These are phyloP conservation scores for Kuraishia hungarica DNA, from an alignment of 805 yeast species.

Conservation along the genomic window DNA sequence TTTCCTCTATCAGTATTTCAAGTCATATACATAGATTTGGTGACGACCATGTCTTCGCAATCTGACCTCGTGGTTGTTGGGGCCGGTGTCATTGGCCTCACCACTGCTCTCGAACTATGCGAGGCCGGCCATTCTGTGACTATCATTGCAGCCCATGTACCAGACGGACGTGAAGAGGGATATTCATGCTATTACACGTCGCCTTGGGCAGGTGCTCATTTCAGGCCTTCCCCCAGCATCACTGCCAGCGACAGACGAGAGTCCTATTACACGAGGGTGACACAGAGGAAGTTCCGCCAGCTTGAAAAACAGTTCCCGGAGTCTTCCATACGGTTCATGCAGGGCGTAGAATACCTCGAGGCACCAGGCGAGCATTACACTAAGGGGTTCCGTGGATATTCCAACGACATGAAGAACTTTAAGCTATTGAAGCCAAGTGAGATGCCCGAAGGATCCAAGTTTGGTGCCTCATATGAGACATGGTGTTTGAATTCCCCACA, in stretches of 20 bases:
- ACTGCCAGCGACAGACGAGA: slow-evolving; percentile 22
- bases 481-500: slow-evolving; percentile 16
- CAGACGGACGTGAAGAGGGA: slow-evolving; percentile 10
- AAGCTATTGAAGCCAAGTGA: slow-evolving; percentile 24
- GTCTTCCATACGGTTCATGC: slow-evolving; percentile 33
- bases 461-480: slow-evolving; percentile 25
- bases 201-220: slow-evolving; percentile 78
- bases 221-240: slow-evolving; percentile 49
- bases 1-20: too few relatives aligned
- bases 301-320: slow-evolving; percentile 37
- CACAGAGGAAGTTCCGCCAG: slow-evolving; percentile 34
- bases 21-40: neutral
- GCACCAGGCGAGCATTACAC: slow-evolving; percentile 11
- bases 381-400: slow-evolving; percentile 39
- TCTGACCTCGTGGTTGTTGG: slow-evolving; percentile 37
- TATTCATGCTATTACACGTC: slow-evolving; percentile 33
- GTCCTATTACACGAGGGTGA: slow-evolving; percentile 32
- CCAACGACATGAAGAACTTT: slow-evolving; percentile 31
- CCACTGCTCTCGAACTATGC: slow-evolving; percentile 36
- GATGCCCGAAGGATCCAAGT: slow-evolving; percentile 23
- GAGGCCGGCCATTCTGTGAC: slow-evolving; percentile 29
- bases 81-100: slow-evolving; percentile 53
- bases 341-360: slow-evolving; percentile 13
- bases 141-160: slow-evolving; percentile 38
- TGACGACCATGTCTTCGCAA: neutral